Percentiles rank a stretch among this genome's conserved stretches.
These are phyloP conservation scores for Micromonas pusilla DNA, from an alignment of 139 green algal species.

Conservation along the genomic window DNA sequence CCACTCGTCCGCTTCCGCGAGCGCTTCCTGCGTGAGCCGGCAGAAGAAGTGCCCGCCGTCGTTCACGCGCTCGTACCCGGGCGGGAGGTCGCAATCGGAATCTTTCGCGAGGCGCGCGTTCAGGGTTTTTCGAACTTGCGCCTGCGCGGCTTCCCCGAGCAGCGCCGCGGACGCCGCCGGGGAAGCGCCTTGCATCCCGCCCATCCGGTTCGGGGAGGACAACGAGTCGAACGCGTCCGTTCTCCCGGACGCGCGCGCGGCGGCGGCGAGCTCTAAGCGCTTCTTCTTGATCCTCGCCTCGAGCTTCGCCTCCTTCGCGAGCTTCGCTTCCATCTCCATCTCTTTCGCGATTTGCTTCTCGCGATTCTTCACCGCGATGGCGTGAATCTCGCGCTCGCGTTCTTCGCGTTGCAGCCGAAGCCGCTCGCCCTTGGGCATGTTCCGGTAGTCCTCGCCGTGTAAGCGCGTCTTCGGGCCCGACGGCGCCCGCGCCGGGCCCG, in stretches of 20 bases:
- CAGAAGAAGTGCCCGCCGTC: background rate
- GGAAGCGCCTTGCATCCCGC: too few species aligned
- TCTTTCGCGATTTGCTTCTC: background rate
- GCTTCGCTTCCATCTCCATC: too few species aligned
- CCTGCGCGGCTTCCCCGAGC: background rate
- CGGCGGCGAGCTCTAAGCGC: too few species aligned
- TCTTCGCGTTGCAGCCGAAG: background rate
- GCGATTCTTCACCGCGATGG: background rate
- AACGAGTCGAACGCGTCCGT: too few species aligned
- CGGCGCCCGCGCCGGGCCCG: too few species aligned
- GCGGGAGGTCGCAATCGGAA: background rate
- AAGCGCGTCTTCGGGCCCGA: too few species aligned
- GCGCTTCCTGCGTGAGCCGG: background rate
- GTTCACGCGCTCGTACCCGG: background rate
- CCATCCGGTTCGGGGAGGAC: too few species aligned
- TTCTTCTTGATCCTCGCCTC: background rate
- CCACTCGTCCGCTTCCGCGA: too few species aligned
- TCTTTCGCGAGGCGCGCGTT: background rate
- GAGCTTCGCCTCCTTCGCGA: background rate
- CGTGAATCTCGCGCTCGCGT: background rate
- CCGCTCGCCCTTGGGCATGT: too few species aligned
- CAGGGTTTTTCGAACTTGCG: background rate
- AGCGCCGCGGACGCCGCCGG: too few species aligned
- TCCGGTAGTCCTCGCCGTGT: too few species aligned
- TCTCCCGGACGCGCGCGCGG: too few species aligned